Evolutionary conservation across 345 rosid genomes (phyloP), one percentile per base, ranked within the genome.

Genomic region (Hibiscus tridactylites): DNA sequence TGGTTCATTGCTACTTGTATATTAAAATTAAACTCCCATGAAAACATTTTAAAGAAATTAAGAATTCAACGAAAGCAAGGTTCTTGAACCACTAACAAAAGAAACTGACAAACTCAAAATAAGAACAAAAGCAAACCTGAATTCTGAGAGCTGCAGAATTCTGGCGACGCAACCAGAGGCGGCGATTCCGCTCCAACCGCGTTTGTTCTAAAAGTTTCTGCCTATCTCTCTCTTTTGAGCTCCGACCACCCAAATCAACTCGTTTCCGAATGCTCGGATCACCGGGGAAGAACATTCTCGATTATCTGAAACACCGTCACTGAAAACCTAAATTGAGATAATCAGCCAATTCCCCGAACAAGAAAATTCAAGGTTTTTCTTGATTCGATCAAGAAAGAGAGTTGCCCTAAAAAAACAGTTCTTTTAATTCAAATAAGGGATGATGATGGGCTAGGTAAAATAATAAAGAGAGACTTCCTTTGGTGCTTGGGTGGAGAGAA

Each of bases 161-260:
- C 86, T 89, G 92, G 78, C 85, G 90, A 72, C 92, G 84, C 75
- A 81, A 69, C 83, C 83, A 80, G 67, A 91, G 81, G 12, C 99
- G 86, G 68, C 91, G 94, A 71, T 96, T 86, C 3, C 99, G 88
- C 84, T 96, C 98, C 86, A 87, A 76, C 64, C 98, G 84, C 33
- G 99, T 89, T 80, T 92, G 96, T 77, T 96, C 98, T 15, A 96
- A 79, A 81, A 96, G 99, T 83, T 96, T 96, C 83, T 90, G 87
- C 65, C 94, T 88, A 64, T 96, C 99, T 76, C 97, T 86, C 83
- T 96, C 98, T 80, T 96, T 96, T 5, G 96, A 83, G 70, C 99
- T 96, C 83, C 98, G 89, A 61, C 99, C 99, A 57, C 99, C 99
- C 77, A 96, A 85, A 80, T 90, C 99, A 39, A 96, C 99, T 74